Conservation (phyloP, 768 basidiomycete genomes). For the Tulasnella sp. region DNA sequence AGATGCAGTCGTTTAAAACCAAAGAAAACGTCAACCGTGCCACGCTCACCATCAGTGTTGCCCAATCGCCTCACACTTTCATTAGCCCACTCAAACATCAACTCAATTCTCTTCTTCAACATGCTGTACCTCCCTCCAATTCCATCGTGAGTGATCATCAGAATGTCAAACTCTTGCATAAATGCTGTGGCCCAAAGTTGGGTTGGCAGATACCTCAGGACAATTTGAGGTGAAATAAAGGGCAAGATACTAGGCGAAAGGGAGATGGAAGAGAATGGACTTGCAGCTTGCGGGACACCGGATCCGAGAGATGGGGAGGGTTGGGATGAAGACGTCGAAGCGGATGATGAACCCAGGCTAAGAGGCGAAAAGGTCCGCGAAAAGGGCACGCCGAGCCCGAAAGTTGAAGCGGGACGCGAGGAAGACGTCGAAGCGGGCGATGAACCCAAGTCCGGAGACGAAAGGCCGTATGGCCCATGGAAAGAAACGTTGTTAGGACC, state of each 20-base stretch:
- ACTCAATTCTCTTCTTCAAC: not conserved
- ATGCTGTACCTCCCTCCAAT: not conserved
- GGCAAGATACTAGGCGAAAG: not conserved
- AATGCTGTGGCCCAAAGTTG: not conserved
- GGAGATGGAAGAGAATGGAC: not conserved
- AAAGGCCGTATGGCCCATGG: too few relatives aligned
- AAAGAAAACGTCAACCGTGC: not conserved
- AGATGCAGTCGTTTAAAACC: too few relatives aligned
- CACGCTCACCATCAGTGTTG: not conserved
- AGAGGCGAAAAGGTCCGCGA: not conserved
- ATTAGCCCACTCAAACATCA: conserved; percentile 19
- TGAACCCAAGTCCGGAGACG: too few relatives aligned
- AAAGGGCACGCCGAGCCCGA: not conserved
- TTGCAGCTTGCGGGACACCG: not conserved
- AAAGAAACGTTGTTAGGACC: not conserved
- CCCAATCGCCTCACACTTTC: not conserved
- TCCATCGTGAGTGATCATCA: conserved; percentile 18
- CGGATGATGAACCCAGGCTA: not conserved
- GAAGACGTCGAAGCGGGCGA: too few relatives aligned
- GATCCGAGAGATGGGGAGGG: not conserved
- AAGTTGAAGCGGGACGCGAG: too few relatives aligned
- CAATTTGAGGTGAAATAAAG: not conserved
- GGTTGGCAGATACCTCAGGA: not conserved
- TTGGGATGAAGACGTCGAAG: not conserved
- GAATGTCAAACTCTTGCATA: not conserved